A percentile compares a stretch with the other conserved stretches of the same genome.
These are phyloP conservation scores for Penicillium simplicissimum DNA, from an alignment of 495 filamentous ascomycete species.

Conservation along the genomic window DNA sequence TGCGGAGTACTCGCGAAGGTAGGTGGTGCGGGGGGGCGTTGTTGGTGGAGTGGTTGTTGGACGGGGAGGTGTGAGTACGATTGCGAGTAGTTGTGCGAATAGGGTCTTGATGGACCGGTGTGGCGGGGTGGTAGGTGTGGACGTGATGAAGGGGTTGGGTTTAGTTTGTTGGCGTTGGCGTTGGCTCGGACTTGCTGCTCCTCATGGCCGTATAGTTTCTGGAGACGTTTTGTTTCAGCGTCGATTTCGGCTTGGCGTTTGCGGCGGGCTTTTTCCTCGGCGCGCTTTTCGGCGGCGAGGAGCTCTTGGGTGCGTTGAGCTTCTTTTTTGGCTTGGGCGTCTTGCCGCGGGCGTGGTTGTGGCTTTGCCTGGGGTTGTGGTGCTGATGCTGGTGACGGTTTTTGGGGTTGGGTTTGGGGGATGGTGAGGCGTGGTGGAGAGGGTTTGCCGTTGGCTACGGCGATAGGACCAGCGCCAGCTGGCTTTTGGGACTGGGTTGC, in stretches of 20 bases:
- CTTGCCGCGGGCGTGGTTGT: constrained; percentile 34
- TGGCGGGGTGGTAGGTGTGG: constrained; percentile 25
- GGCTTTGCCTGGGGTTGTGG: constrained; percentile 16
- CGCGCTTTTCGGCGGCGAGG: constrained; percentile 64
- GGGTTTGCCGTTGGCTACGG: constrained; percentile 8
- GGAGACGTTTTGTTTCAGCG: constrained; percentile 80
- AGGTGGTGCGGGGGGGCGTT: constrained; percentile 9
- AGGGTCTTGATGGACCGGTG: constrained; percentile 19
- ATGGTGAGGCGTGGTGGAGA: constrained; percentile 16
- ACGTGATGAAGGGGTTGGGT: constrained; percentile 24
- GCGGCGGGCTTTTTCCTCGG: constrained; percentile 58
- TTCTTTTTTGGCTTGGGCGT: constrained; percentile 61
- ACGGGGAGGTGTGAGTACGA: constrained; percentile 14
- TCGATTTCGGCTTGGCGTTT: constrained; percentile 71
- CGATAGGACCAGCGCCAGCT: background rate
- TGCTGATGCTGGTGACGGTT: constrained; percentile 13
- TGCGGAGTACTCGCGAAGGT: constrained; percentile 22
- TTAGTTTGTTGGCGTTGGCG: constrained; percentile 20
- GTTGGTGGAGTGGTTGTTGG: constrained; percentile 14
- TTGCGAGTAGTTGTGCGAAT: constrained; percentile 20
- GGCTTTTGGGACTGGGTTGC: constrained; percentile 11
- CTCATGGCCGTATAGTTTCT: constrained; percentile 67
- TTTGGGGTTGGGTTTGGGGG: constrained; percentile 20
- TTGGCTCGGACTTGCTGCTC: constrained; percentile 37
- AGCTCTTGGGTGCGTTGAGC: constrained; percentile 71